These are phyloP conservation scores for Pleurotus cornucopiae DNA, from an alignment of 768 basidiomycete species.

Conservation along the genomic window DNA sequence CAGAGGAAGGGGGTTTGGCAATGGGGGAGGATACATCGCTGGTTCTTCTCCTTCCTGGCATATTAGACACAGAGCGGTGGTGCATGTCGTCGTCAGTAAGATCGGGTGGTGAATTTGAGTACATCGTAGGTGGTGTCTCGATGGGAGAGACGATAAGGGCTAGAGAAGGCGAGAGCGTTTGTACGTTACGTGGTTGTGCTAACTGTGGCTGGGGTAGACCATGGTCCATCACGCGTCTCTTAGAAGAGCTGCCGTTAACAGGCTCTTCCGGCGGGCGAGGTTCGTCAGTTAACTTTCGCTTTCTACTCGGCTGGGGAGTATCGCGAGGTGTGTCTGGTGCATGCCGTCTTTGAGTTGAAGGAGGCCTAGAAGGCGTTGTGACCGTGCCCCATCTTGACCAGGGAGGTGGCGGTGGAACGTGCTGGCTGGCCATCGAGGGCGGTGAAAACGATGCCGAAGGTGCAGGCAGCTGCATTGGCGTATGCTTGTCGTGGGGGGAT, in stretches of 20 bases:
- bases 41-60: background rate
- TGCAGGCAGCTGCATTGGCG: conserved; percentile 13
- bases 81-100: background rate
- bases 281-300: conserved; percentile 44
- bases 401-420: conserved; percentile 30
- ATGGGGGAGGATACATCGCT: background rate
- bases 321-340: conserved; percentile 28
- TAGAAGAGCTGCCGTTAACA: conserved; percentile 16
- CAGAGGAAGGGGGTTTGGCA: conserved; percentile 1
- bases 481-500: conserved; percentile 10
- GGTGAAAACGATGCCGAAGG: conserved; percentile 8
- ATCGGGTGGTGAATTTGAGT: background rate
- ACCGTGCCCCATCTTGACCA: conserved; percentile 49
- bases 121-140: conserved; percentile 29
- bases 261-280: conserved; percentile 19
- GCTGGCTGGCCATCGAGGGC: conserved; percentile 2
- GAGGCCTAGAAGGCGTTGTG: conserved; percentile 41
- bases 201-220: conserved; percentile 16
- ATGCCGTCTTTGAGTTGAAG: conserved; percentile 36
- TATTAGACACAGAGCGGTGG: background rate
- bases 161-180: conserved; percentile 57
- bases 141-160: conserved; percentile 63
- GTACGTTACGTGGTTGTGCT: conserved; percentile 30
- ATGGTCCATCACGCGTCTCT: background rate
- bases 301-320: conserved; percentile 35